Conservation (phyloP, 305 asterid species). For the Plantago coronopus region DNA sequence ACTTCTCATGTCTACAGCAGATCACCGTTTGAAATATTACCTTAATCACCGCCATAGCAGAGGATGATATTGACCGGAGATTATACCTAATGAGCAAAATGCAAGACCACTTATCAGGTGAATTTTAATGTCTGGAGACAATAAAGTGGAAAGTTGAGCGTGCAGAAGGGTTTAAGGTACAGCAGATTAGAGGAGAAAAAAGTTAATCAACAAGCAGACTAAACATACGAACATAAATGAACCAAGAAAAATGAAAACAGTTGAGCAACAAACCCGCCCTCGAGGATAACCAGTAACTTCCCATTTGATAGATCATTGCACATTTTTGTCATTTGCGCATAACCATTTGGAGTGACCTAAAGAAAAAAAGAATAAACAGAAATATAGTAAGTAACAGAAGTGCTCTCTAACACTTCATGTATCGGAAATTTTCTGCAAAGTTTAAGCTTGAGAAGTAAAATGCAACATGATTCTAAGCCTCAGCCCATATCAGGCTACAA, state of each 20-base stretch:
- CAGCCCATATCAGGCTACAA: slow-evolving; percentile 4
- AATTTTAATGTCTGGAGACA: slow-evolving; percentile 7
- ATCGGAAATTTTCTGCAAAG: slow-evolving; percentile 1
- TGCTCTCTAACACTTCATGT: not conserved
- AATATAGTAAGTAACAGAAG: slow-evolving; percentile 12
- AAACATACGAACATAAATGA: not conserved
- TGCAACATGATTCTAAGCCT: slow-evolving; percentile 13
- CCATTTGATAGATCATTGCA: slow-evolving; percentile 67
- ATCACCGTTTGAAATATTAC: slow-evolving; percentile 34
- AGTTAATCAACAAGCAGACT: slow-evolving; percentile 10
- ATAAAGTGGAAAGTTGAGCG: slow-evolving; percentile 11
- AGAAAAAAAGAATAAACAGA: slow-evolving; percentile 26
- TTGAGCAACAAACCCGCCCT: slow-evolving; percentile 82
- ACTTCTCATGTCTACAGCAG: slow-evolving; percentile 10
- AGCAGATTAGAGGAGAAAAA: not conserved
- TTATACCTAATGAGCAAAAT: slow-evolving; percentile 58
- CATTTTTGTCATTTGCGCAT: slow-evolving; percentile 89
- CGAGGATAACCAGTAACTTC: slow-evolving; percentile 89
- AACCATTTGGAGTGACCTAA: slow-evolving; percentile 87
- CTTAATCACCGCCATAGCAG: slow-evolving; percentile 89
- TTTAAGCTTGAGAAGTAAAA: slow-evolving; percentile 10
- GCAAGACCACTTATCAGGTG: slow-evolving; percentile 18
- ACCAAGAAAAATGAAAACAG: slow-evolving; percentile 15
- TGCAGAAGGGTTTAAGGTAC: not conserved
- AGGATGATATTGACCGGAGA: slow-evolving; percentile 90